Percentiles rank a stretch among this genome's conserved stretches.
phyloP scores from a whole-genome alignment of 1,284 basidiomycete species.

The Pseudozyma sp. region DNA sequence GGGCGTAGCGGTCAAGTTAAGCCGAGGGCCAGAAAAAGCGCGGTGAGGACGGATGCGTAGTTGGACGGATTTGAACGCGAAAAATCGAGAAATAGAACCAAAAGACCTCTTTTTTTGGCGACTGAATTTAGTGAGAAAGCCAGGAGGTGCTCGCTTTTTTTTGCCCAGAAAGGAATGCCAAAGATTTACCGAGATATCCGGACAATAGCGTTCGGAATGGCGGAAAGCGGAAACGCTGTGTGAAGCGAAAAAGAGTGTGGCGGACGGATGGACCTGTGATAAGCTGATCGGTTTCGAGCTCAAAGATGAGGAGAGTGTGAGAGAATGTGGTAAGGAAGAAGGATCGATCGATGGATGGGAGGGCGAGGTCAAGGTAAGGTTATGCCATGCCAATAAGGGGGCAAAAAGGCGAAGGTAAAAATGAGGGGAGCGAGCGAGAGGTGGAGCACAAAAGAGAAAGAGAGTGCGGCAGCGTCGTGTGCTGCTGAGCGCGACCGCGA shows the following conservation, averaged over 20 bases:
- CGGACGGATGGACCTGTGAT: too few relatives aligned
- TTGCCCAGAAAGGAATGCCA: not conserved
- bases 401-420: not conserved
- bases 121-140: constrained; percentile 2
- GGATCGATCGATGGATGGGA: not conserved
- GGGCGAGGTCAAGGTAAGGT: constrained; percentile 13
- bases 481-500: constrained; percentile 23
- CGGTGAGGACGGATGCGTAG: constrained; percentile 28
- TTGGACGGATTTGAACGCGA: constrained; percentile 18
- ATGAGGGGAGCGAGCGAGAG: too few relatives aligned
- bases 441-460: too few relatives aligned
- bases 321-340: not conserved
- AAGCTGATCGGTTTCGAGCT: too few relatives aligned
- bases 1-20: not conserved
- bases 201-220: not conserved
- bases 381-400: not conserved
- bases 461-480: too few relatives aligned
- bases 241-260: not conserved
- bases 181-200: not conserved
- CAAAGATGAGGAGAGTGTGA: not conserved
- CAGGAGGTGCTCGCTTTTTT: constrained; percentile 8
- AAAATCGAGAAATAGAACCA: constrained; percentile 7
- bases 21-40: not conserved
- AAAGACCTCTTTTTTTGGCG: constrained; percentile 4
- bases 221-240: constrained; percentile 1